These are phyloP conservation scores for Periglandula ipomoeae DNA, from an alignment of 2,329 filamentous ascomycete genomes.

Conservation along the genomic window DNA sequence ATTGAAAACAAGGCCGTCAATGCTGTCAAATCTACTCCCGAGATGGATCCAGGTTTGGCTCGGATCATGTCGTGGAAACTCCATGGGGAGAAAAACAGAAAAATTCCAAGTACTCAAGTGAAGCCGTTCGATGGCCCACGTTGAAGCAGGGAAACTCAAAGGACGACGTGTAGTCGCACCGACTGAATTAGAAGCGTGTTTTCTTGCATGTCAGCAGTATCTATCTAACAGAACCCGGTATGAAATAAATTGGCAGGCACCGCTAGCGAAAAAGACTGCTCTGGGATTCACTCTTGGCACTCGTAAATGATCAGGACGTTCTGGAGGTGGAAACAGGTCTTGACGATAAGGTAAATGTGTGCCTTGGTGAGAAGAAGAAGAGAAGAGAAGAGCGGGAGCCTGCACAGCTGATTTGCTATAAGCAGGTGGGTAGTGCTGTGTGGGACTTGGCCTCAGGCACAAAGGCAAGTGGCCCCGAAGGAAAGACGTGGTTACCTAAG, in stretches of 20 bases:
- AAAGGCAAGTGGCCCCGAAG: no score
- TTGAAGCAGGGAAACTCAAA: neutral
- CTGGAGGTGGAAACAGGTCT: conserved; percentile 57
- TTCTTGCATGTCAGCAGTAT: conserved; percentile 62
- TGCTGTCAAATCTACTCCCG: neutral
- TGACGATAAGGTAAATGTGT: conserved; percentile 94
- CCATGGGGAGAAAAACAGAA: neutral
- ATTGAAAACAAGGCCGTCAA: neutral
- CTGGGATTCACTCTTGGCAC: conserved; percentile 68
- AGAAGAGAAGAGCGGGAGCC: conserved; percentile 21
- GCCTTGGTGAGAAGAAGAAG: conserved; percentile 44
- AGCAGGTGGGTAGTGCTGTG: neutral
- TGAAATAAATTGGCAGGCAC: conserved; percentile 59
- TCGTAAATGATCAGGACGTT: conserved; percentile 82
- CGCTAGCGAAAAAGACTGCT: conserved; percentile 98
- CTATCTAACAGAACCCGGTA: conserved; percentile 96
- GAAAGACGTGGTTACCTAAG: conserved; percentile 1
- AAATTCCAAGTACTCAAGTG: neutral
- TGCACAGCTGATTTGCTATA: conserved; percentile 12
- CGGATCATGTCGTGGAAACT: neutral
- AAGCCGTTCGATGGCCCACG: neutral
- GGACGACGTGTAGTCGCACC: neutral
- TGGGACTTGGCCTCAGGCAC: no score
- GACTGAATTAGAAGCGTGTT: neutral
- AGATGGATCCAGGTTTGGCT: neutral